A percentile compares a stretch with the other conserved stretches of the same genome.
These are phyloP conservation scores for Plasmodium gallinaceum DNA, from an alignment of 169 alveolate genomes.

Conservation along the genomic window DNA sequence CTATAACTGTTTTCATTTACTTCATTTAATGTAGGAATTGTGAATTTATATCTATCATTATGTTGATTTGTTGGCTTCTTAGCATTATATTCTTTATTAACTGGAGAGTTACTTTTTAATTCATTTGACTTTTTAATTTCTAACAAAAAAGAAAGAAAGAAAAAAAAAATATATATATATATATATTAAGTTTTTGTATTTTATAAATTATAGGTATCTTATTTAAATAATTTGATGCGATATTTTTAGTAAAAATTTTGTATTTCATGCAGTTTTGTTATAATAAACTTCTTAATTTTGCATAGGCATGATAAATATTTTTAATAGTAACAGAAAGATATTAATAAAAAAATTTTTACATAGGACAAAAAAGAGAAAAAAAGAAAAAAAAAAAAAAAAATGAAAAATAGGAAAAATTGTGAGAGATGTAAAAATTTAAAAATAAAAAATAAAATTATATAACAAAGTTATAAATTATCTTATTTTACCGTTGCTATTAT, in stretches of 20 bases:
- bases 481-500: slow-evolving; percentile 29
- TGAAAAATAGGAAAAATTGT: not conserved
- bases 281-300: too few relatives aligned
- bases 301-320: too few relatives aligned
- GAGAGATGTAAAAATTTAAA: too few relatives aligned
- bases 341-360: too few relatives aligned
- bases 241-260: too few relatives aligned
- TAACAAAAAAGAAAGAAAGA: not conserved
- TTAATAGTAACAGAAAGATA: too few relatives aligned
- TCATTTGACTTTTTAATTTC: slow-evolving; percentile 7
- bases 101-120: slow-evolving; percentile 17
- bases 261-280: too few relatives aligned
- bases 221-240: too few relatives aligned
- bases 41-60: slow-evolving; percentile 55
- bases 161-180: not conserved
- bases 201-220: too few relatives aligned
- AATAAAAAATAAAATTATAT: too few relatives aligned
- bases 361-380: too few relatives aligned
- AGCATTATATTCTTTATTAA: slow-evolving; percentile 23
- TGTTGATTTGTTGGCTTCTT: slow-evolving; percentile 15
- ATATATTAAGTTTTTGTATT: not conserved
- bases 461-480: not conserved
- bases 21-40: slow-evolving; percentile 26
- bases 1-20: slow-evolving; percentile 28
- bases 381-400: not conserved